Base-by-base conservation (phyloP, 805 yeast genomes). In the Kluyveromyces nonfermentans region DNA sequence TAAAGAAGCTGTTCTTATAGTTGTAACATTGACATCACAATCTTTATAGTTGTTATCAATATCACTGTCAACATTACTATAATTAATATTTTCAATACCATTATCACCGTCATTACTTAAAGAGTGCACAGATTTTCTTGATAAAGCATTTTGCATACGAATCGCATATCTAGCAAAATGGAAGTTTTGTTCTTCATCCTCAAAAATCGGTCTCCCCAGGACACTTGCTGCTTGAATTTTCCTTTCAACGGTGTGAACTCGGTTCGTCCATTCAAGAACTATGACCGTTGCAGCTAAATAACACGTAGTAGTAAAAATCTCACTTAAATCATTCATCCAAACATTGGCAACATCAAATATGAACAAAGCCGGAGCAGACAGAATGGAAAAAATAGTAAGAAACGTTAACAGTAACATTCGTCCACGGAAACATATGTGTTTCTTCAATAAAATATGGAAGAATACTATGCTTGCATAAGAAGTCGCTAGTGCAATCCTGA, bases 211-310 rank as follows among this genome's bases (percentile, higher is more conserved):
- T 47, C 94, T 67, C 1, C 95, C 95, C 33, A 86, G 59, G 5
- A 85, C 74, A 7, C 90, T 85, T 46, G 78, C 80, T 35, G 78
- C 77, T 52, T 84, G 89, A 43, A 73, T 72, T 14, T 65, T 66
- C 49, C 76, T 74, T 63, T 78, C 79, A 34, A 81, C 60, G 10
- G 73, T 67, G 41, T 74, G 73, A 44, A 81, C 70, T 49, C 83
- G 70, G 55, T 82, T 84, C 48, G 83, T 73, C 90, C 94, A 86
- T 60, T 85, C 94, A 93, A 94, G 84, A 1, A 85, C 85, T 9
- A 82, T 71, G 6, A 82, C 82, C 25, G 85, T 82, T 31, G 85
- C 74, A 17, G 82, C 69, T 7, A 83, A 75, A 56, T 80, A 82
- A n/a, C 82, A 74, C 1, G 84, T 80, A 16, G 85, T 74, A 36